phyloP scores from a whole-genome alignment of 306 rosid species.

The Macrotyloma uniflorum region DNA sequence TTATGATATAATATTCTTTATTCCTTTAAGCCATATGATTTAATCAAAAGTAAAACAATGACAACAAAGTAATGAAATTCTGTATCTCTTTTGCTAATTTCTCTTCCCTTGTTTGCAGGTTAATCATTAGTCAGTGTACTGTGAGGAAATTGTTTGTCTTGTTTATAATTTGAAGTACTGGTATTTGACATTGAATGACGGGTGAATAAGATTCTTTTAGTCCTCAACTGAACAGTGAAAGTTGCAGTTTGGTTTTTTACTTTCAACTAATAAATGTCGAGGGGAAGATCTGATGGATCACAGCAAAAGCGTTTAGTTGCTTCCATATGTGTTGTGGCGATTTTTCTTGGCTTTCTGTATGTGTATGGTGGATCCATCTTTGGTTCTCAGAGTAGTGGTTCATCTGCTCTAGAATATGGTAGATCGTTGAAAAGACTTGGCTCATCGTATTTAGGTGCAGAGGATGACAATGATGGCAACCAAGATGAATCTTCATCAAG shows the following conservation, averaged over 20 bases:
- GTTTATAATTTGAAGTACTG: slow-evolving; percentile 20
- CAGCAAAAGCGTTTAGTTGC: slow-evolving; percentile 77
- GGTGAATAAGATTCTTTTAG: slow-evolving; percentile 41
- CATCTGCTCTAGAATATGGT: slow-evolving; percentile 82
- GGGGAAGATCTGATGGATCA: slow-evolving; percentile 85
- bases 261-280: slow-evolving; percentile 57
- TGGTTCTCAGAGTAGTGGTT: slow-evolving; percentile 64
- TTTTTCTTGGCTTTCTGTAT: slow-evolving; percentile 80
- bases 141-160: slow-evolving; percentile 28
- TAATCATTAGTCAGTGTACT: slow-evolving; percentile 3
- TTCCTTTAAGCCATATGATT: slow-evolving; percentile 22
- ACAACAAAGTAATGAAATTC: background rate
- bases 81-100: slow-evolving; percentile 26
- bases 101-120: slow-evolving; percentile 50
- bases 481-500: slow-evolving; percentile 68
- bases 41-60: slow-evolving; percentile 4
- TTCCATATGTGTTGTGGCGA: slow-evolving; percentile 55
- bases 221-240: slow-evolving; percentile 30
- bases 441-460: slow-evolving; percentile 74
- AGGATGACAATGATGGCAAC: slow-evolving; percentile 69
- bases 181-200: slow-evolving; percentile 33
- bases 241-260: slow-evolving; percentile 34
- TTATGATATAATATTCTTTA: background rate
- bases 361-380: slow-evolving; percentile 85
- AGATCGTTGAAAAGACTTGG: slow-evolving; percentile 82